These are phyloP conservation scores for Nyctanthes arbortristis DNA, from an alignment of 257 asterid genomes.

Conservation along the genomic window DNA sequence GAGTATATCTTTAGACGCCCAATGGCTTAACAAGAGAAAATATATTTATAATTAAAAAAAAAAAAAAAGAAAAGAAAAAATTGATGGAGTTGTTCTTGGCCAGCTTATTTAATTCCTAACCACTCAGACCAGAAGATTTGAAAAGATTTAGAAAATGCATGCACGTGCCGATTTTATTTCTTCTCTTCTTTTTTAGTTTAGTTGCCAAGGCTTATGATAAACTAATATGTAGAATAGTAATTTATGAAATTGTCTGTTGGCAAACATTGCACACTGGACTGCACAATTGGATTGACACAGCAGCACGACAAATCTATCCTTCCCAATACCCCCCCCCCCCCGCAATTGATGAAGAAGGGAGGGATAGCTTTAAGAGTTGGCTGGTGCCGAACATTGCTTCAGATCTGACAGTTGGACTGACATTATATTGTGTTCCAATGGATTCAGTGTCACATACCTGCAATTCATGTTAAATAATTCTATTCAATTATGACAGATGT, in stretches of 20 bases:
- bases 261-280: not conserved
- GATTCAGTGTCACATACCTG: not conserved
- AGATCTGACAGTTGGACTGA: too few species aligned
- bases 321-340: too few species aligned
- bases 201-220: not conserved
- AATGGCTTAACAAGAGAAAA: too few species aligned
- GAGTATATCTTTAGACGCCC: too few species aligned
- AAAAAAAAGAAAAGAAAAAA: too few species aligned
- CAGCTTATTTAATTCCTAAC: not conserved
- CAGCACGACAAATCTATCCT: too few species aligned
- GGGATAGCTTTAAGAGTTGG: too few species aligned
- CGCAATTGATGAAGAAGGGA: too few species aligned
- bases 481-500: not conserved
- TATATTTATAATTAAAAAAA: too few species aligned
- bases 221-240: not conserved
- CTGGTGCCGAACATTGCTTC: too few species aligned
- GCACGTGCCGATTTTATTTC: conserved; percentile 9
- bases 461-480: not conserved
- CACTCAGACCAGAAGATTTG: not conserved
- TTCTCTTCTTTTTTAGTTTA: not conserved
- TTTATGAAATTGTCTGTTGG: not conserved
- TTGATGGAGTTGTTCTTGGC: too few species aligned
- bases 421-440: not conserved
- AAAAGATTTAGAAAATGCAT: not conserved
- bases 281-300: not conserved